phyloP scores from a whole-genome alignment of 371 early-diverging fungal genomes.

The Mortierella sp. region DNA sequence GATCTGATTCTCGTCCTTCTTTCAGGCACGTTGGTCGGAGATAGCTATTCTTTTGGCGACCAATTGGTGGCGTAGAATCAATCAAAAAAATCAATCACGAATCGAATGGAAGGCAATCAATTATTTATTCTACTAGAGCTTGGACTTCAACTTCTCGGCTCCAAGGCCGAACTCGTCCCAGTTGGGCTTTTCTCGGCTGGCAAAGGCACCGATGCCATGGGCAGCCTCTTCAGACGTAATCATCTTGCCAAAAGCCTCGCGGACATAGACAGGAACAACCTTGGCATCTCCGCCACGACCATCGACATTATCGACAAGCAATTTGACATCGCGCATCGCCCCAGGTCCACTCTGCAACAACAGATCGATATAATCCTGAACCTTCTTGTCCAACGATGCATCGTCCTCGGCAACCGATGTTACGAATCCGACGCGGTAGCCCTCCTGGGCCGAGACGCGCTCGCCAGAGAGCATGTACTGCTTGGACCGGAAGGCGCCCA shows the following conservation, averaged over 20 bases:
- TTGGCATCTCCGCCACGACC: conserved; percentile 57
- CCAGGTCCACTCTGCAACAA: conserved; percentile 70
- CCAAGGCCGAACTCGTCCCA: conserved; percentile 65
- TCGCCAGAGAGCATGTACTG: conserved; percentile 78
- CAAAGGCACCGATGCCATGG: conserved; percentile 74
- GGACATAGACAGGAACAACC: conserved; percentile 48
- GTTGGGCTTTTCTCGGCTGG: conserved; percentile 68
- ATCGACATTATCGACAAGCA: conserved; percentile 63
- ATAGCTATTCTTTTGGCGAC: neutral
- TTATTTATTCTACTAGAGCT: conserved; percentile 19
- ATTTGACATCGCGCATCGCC: conserved; percentile 69
- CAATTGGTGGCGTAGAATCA: neutral
- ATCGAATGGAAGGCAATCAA: neutral
- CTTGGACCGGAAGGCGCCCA: conserved; percentile 68
- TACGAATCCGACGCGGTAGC: conserved; percentile 58
- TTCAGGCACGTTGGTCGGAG: neutral
- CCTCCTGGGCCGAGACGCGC: conserved; percentile 62
- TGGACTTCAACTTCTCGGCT: conserved; percentile 43
- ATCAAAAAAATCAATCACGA: neutral
- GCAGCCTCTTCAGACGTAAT: conserved; percentile 78
- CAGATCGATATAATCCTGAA: conserved; percentile 60
- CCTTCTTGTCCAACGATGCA: conserved; percentile 61
- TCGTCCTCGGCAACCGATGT: conserved; percentile 56
- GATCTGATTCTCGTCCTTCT: neutral
- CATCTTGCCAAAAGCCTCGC: conserved; percentile 72